Evolutionary conservation across 108 stramenopile species (phyloP).

Genomic region (Mediolabrus comicus): DNA sequence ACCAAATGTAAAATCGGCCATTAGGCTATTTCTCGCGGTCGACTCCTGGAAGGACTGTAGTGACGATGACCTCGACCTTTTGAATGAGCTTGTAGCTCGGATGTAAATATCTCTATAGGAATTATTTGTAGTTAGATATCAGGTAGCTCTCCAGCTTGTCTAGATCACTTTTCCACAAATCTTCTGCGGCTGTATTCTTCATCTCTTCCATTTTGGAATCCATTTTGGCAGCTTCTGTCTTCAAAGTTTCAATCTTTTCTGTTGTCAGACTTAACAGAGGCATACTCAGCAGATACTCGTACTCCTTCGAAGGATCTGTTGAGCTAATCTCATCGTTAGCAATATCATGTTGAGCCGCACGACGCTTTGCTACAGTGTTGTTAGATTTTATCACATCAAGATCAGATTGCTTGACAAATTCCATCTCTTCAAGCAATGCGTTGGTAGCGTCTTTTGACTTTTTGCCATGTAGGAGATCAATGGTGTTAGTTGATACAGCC

Average conservation of each 20-base stretch:
- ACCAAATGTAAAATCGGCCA: constrained; percentile 38
- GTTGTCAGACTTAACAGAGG: constrained; percentile 76
- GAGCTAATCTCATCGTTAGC: neutral
- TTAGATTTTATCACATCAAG: constrained; percentile 57
- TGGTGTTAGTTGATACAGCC: constrained; percentile 60
- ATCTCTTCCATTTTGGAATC: constrained; percentile 58
- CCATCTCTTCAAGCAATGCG: constrained; percentile 53
- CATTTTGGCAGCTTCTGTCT: constrained; percentile 60
- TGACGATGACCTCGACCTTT: constrained; percentile 49
- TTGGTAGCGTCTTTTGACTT: constrained; percentile 75
- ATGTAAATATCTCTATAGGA: constrained; percentile 20
- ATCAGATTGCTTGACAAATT: constrained; percentile 54
- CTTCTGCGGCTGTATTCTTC: constrained; percentile 47
- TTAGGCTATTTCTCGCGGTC: constrained; percentile 55
- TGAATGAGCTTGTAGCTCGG: constrained; percentile 23
- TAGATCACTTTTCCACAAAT: constrained; percentile 84
- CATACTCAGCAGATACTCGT: constrained; percentile 85
- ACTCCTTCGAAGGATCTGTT: constrained; percentile 41
- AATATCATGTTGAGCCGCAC: neutral
- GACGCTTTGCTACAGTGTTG: constrained; percentile 41
- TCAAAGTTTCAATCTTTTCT: constrained; percentile 72
- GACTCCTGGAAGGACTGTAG: constrained; percentile 51
- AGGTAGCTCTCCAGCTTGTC: constrained; percentile 72
- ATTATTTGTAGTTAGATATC: neutral
- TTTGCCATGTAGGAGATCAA: constrained; percentile 67